Evolutionary conservation across 164 flowering plant species (phyloP).

Genomic region (Nymphaea colorata): DNA sequence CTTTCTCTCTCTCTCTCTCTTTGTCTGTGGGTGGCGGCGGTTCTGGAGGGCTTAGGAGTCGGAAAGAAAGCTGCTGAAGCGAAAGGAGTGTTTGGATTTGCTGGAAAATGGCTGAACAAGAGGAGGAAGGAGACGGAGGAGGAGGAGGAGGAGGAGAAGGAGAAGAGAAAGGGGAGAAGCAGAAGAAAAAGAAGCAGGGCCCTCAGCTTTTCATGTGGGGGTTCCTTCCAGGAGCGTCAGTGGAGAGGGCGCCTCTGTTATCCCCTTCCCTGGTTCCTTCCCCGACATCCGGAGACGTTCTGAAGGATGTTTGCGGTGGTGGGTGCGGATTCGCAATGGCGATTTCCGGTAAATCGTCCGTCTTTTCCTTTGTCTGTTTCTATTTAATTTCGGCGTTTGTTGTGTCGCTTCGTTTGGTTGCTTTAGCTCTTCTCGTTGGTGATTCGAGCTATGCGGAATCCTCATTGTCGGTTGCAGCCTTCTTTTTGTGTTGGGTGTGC

Average conservation of each 20-base stretch:
- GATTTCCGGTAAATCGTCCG: conserved; percentile 46
- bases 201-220: conserved; percentile 79
- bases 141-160: conserved; percentile 5
- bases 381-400: no score
- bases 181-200: conserved; percentile 17
- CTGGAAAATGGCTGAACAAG: not conserved
- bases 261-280: conserved; percentile 49
- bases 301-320: conserved; percentile 91
- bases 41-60: not conserved
- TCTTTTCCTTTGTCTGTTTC: not conserved
- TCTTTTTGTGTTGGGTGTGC: no score
- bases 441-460: no score
- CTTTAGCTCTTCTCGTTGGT: no score
- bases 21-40: not conserved
- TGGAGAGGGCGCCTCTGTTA: conserved; percentile 65
- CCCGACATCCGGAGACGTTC: conserved; percentile 31
- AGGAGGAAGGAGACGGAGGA: not conserved
- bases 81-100: not conserved
- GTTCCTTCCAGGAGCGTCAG: conserved; percentile 80
- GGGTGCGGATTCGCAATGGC: conserved; percentile 98
- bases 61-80: not conserved
- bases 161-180: conserved; percentile 10
- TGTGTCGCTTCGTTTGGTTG: no score
- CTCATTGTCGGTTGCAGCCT: no score
- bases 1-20: not conserved